phyloP scores from a whole-genome alignment of 176 grass and related monocot genomes.

The Hordeum vulgare region MorexV3_pseudomolecules_assembly NC_058520.1:140546414-140546913 shows the following conservation, averaged over 20 bases:
- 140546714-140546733: background rate
- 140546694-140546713: background rate
- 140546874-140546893: background rate
- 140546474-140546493: background rate
- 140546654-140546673: background rate
- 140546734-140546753: background rate
- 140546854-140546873: background rate
- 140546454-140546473: background rate
- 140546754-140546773: background rate
- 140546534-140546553: background rate
- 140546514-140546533: background rate
- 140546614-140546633: background rate
- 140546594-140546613: background rate
- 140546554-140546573: background rate
- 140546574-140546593: background rate
- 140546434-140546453: background rate
- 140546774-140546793: background rate
- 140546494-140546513: background rate
- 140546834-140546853: background rate
- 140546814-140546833: background rate
- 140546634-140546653: background rate
- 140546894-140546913: background rate
- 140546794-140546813: background rate
- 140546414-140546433: background rate
- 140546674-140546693: background rate